Evolutionary conservation across 805 yeast species (phyloP).

Genomic region (Yarrowia sp.): DNA sequence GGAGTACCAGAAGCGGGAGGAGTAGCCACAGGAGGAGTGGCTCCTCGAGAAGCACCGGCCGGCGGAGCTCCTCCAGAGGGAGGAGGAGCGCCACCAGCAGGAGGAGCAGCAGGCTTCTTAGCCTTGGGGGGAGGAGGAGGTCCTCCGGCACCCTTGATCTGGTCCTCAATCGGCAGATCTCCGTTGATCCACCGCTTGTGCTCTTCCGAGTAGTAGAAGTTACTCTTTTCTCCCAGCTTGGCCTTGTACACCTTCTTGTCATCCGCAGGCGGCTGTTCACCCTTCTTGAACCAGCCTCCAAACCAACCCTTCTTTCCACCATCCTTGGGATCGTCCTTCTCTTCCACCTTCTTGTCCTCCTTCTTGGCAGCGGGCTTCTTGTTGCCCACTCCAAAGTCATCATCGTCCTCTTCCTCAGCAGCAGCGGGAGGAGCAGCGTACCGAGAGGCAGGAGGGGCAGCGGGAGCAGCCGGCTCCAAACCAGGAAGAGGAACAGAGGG

Average conservation of each 20-base stretch:
- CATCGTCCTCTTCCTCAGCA: conserved; percentile 28
- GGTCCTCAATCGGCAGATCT: conserved; percentile 41
- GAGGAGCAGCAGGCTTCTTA: conserved; percentile 23
- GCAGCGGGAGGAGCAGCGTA: conserved; percentile 17
- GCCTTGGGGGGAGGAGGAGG: conserved; percentile 69
- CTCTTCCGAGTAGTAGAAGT: conserved; percentile 76
- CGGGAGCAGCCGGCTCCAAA: conserved; percentile 20
- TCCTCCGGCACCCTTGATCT: conserved; percentile 47
- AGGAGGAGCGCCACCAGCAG: conserved; percentile 27
- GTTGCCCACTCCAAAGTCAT: conserved; percentile 29
- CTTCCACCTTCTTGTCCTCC: conserved; percentile 29
- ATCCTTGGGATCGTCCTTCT: conserved; percentile 33
- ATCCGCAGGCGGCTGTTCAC: conserved; percentile 45
- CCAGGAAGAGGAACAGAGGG: conserved; percentile 16
- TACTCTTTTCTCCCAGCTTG: conserved; percentile 74
- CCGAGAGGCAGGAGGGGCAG: conserved; percentile 23
- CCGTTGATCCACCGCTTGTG: conserved; percentile 83
- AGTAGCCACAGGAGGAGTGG: conserved; percentile 20
- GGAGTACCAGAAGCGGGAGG: conserved; percentile 29
- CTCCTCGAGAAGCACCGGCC: conserved; percentile 36
- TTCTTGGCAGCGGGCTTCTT: conserved; percentile 34
- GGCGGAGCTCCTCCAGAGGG: conserved; percentile 30
- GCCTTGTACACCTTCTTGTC: conserved; percentile 76
- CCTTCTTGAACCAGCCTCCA: conserved; percentile 60
- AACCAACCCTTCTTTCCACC: conserved; percentile 42